Base-by-base conservation (phyloP, 345 rosid genomes). In the Psidium friedrichsthalianum region DNA sequence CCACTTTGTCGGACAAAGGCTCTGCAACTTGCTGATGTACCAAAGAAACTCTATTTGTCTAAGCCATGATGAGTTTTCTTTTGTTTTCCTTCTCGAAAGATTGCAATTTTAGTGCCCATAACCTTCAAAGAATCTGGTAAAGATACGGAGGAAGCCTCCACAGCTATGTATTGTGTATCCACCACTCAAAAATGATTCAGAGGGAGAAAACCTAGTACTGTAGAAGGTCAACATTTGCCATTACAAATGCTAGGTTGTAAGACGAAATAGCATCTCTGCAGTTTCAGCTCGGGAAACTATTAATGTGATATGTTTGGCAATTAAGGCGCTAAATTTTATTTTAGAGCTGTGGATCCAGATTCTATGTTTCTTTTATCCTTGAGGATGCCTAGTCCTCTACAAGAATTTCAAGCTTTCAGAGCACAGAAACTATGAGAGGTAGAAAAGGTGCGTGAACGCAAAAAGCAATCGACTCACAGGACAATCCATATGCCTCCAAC, bases 401-500 rank as follows among this genome's bases (percentile, higher is more conserved):
- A 40, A 69, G 13, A 69, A 69, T 42, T 9, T 69, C 80, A 69
- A 69, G 14, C 80, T 36, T 20, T 32, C 11, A 20, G 4, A 36
- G 80, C 47, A 69, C 47, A 69, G 80, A 24, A 86, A 32, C 51
- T 20, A 27, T 25, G 69, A n/a, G 16, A 27, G 56, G 58, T 20
- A 1, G 42, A 16, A 14, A 82, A 82, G 36, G 24, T 64, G 76
- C 44, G 4, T 2, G 1, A 8, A 16, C 3, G 44, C 12, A 3
- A 61, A 64, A 36, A 36, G 78, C 80, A 69, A 69, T 32, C 51
- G 84, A 91, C 98, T 96, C 90, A 97, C 99, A 94, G 14, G 85
- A 88, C 85, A 74, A 97, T 90, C 99, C 99, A 97, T 64, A 97
- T 86, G 87, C 98, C 99, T 51, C 99, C 99, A 84, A 93, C 95